Evolutionary conservation across 257 asterid genomes (phyloP).

Genomic region (Prunella vulgaris): DNA sequence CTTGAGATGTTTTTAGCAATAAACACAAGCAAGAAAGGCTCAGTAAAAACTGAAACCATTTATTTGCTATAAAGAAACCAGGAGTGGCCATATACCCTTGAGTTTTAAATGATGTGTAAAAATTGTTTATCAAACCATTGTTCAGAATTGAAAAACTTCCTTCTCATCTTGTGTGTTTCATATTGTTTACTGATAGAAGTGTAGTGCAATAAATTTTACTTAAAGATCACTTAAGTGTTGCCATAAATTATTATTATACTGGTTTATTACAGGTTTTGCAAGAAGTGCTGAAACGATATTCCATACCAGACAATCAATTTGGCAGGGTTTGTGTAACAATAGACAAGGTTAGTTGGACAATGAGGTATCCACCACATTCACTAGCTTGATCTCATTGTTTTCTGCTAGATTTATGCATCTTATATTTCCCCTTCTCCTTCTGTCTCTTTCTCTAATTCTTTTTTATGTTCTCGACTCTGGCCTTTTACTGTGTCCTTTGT

Average conservation of each 20-base stretch:
- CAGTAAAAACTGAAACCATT: neutral
- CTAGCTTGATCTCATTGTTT: neutral
- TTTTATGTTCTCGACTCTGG: constrained; percentile 6
- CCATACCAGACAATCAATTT: constrained; percentile 71
- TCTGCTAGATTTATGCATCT: constrained; percentile 11
- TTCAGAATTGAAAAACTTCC: neutral
- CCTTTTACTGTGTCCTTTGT: neutral
- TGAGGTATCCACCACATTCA: neutral
- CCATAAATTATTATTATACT: constrained; percentile 12
- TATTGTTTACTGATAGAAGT: neutral
- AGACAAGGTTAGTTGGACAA: constrained; percentile 71
- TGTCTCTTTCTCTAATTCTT: neutral
- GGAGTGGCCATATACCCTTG: neutral
- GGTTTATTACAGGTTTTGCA: constrained; percentile 71
- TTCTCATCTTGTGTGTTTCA: neutral
- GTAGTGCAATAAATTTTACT: neutral
- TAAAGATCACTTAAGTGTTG: neutral
- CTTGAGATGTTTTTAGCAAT: no score
- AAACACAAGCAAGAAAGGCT: constrained; percentile 1
- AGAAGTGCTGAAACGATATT: constrained; percentile 75
- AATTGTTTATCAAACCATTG: neutral
- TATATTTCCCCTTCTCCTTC: constrained; percentile 4
- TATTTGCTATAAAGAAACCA: neutral
- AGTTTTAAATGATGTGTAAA: neutral
- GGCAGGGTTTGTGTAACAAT: constrained; percentile 83